These are phyloP conservation scores for Phanerochaete carnosa DNA, from an alignment of 768 basidiomycete species.

Conservation along the genomic window DNA sequence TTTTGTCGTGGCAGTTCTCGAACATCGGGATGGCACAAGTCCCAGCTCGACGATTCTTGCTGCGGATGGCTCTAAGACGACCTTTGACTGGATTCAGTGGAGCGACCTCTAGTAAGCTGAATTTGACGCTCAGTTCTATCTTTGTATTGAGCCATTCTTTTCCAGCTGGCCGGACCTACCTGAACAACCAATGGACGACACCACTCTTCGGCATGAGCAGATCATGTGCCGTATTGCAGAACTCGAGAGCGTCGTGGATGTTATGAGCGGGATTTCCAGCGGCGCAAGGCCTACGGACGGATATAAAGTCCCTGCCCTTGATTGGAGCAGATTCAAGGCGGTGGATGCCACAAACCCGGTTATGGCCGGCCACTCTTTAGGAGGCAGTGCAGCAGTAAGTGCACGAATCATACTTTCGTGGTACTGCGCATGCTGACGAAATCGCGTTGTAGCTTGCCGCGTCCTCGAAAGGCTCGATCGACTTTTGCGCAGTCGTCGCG, in stretches of 20 bases:
- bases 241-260: constrained; percentile 29
- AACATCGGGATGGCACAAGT: constrained; percentile 46
- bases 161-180: constrained; percentile 27
- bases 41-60: constrained; percentile 28
- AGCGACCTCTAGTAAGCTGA: constrained; percentile 21
- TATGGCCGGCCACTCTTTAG: constrained; percentile 32
- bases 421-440: background rate
- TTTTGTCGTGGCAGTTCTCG: constrained; percentile 42
- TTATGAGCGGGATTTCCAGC: constrained; percentile 16
- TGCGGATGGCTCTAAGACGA: constrained; percentile 20
- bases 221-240: constrained; percentile 37
- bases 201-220: constrained; percentile 26
- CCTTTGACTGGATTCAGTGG: constrained; percentile 30
- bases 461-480: constrained; percentile 18
- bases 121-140: background rate
- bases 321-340: constrained; percentile 20
- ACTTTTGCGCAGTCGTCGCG: constrained; percentile 24
- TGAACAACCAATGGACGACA: constrained; percentile 31
- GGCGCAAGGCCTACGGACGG: constrained; percentile 7
- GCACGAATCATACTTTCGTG: background rate
- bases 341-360: constrained; percentile 21
- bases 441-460: constrained; percentile 24
- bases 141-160: background rate
- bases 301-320: background rate
- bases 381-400: constrained; percentile 28